phyloP scores from a whole-genome alignment of 768 basidiomycete species.

The Kwoniella sp. region DNA sequence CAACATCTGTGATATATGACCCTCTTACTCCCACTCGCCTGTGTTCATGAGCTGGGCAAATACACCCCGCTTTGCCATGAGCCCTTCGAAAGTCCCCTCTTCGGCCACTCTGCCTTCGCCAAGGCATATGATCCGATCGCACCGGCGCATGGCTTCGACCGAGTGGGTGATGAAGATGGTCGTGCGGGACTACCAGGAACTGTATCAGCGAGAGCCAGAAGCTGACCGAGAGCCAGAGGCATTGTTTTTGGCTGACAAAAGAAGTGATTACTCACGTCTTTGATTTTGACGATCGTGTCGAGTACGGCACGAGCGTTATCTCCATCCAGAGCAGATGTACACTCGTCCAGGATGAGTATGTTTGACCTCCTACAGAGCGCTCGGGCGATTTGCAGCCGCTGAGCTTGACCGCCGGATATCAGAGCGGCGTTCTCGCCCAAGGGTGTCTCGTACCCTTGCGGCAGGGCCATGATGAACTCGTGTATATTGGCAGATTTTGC shows the following conservation, averaged over 20 bases:
- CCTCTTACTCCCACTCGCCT: constrained; percentile 63
- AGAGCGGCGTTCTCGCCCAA: constrained; percentile 89
- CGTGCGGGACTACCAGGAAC: constrained; percentile 55
- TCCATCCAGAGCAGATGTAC: constrained; percentile 84
- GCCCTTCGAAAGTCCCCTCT: constrained; percentile 67
- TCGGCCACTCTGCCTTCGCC: constrained; percentile 73
- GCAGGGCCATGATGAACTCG: constrained; percentile 74
- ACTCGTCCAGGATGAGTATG: constrained; percentile 86
- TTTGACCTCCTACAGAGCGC: constrained; percentile 71
- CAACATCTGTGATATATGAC: not conserved
- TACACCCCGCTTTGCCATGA: constrained; percentile 64
- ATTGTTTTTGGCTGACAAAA: no score
- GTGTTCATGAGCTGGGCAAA: constrained; percentile 74
- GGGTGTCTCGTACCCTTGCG: constrained; percentile 77
- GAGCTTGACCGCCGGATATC: constrained; percentile 91
- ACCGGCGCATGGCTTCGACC: constrained; percentile 80
- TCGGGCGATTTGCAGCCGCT: constrained; percentile 84
- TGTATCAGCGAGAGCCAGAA: not conserved
- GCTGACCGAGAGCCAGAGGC: not conserved
- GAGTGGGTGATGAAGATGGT: constrained; percentile 94
- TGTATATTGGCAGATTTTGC: constrained; percentile 76
- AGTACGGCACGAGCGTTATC: constrained; percentile 78
- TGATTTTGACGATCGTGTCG: constrained; percentile 65
- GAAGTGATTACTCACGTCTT: constrained; percentile 53
- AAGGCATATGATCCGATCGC: constrained; percentile 80